Evolutionary conservation across 495 filamentous ascomycete species (phyloP).

Genomic region (Penicillium bovifimosum): DNA sequence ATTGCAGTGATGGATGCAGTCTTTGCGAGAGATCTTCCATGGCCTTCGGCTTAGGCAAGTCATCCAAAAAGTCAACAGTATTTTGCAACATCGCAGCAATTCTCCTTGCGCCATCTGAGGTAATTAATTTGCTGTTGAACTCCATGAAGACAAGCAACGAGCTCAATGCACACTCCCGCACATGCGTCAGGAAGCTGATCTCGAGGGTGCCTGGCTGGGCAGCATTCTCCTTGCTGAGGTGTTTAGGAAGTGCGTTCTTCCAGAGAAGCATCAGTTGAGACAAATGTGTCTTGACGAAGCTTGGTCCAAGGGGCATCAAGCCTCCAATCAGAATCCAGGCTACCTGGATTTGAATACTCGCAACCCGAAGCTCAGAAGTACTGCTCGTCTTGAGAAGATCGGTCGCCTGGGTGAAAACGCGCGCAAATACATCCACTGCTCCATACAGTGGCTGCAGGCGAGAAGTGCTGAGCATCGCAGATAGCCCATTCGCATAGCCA

Average conservation of each 20-base stretch:
- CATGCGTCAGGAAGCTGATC: conserved; percentile 87
- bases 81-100: conserved; percentile 94
- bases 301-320: conserved; percentile 91
- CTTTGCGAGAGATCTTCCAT: conserved; percentile 83
- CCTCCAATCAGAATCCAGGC: conserved; percentile 97
- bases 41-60: conserved; percentile 74
- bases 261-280: conserved; percentile 93
- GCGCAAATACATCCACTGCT: conserved; percentile 90
- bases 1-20: conserved; percentile 77
- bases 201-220: conserved; percentile 76
- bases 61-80: conserved; percentile 79
- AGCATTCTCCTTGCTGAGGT: conserved; percentile 84
- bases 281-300: conserved; percentile 98
- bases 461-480: conserved; percentile 85
- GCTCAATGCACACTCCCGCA: conserved; percentile 90
- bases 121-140: conserved; percentile 88
- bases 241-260: conserved; percentile 95
- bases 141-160: conserved; percentile 89
- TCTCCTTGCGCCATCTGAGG: conserved; percentile 88
- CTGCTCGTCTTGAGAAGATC: conserved; percentile 89
- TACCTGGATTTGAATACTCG: conserved; percentile 92
- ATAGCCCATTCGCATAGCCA: conserved; percentile 89
- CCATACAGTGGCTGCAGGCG: conserved; percentile 85
- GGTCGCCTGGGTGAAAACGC: conserved; percentile 85
- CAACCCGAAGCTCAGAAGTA: conserved; percentile 83